Conservation (phyloP, 2,329 filamentous ascomycete genomes). For the Fusarium hostae region DNA sequence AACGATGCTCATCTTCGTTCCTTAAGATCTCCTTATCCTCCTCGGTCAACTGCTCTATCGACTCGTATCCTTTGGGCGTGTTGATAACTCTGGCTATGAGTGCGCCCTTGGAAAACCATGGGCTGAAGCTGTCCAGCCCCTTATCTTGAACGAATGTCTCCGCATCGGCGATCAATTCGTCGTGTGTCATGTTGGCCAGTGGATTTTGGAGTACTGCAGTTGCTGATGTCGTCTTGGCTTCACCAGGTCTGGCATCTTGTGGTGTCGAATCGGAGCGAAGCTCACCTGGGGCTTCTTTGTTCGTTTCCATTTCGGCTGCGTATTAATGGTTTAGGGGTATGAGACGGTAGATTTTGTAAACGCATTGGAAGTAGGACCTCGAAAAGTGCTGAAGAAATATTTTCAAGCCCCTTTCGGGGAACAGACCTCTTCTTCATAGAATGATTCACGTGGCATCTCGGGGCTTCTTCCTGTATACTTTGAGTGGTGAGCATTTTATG, state of each 20-base stretch:
- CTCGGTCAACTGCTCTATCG: constrained; percentile 44
- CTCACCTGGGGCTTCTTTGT: background rate
- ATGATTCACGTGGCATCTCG: background rate
- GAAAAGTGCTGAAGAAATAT: background rate
- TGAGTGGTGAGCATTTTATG: background rate
- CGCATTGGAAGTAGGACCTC: background rate
- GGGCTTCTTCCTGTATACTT: background rate
- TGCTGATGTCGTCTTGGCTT: background rate
- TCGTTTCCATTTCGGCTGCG: background rate
- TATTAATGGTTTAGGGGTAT: background rate
- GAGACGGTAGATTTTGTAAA: background rate
- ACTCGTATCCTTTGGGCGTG: constrained; percentile 35
- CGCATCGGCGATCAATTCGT: constrained; percentile 33
- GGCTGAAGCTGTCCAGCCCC: constrained; percentile 49
- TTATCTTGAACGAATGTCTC: constrained; percentile 36
- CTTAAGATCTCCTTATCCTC: constrained; percentile 47
- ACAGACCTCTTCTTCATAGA: background rate
- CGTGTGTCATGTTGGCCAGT: constrained; percentile 29
- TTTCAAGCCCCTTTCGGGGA: background rate
- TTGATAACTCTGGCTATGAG: constrained; percentile 48
- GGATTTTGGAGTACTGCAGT: constrained; percentile 37
- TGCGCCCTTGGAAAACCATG: constrained; percentile 52
- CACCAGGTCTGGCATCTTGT: background rate
- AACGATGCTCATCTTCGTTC: constrained; percentile 66
- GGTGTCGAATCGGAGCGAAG: background rate